Base-by-base conservation (phyloP, 2,329 filamentous ascomycete genomes). In the Aspergillus alliaceus region DNA sequence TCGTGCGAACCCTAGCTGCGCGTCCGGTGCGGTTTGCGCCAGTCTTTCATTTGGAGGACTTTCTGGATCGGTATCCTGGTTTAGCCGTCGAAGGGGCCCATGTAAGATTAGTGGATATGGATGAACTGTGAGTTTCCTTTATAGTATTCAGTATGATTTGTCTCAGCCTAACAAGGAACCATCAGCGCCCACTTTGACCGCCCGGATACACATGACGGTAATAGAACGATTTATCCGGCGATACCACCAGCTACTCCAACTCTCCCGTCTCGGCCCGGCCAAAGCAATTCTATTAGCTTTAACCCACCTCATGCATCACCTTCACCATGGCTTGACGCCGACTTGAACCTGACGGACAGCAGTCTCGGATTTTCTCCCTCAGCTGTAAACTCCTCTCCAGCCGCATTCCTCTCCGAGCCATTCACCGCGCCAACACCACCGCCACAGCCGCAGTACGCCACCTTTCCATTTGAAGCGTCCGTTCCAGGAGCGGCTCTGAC, bases 11-110 rank as follows among this genome's bases (percentile, higher is more conserved):
- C 3, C 73, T 91, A 20, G 82, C 85, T 1, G 86, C 82, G 53
- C 90, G 85, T 60, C 82, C 86, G 0, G 87, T 90, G 82, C 80
- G 89, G 9, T 91, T 91, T 64, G 87, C 87, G 0, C 88, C 90
- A 0, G 89, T 90, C 1, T 93, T 95, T 67, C 90, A 95, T 59
- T 83, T 93, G 14, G 91, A 95, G 62, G 90, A 95, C 69, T 96
- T 96, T 73, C 93, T 95, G 65, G 90, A 95, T 65, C 83, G 91
- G 27, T 96, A 96, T 20, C 86, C 85, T 0, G 88, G 86, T 1
- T 81, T 86, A 56, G 79, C 82, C 5, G 90, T 95, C 54, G 90
- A 95, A 65, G 85, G 89, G 1, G 86, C 89, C 1, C 90, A 92
- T 67, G 79, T 93, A 35, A 88, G 84, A 15, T 84, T 95, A 53